Evolutionary conservation across 805 yeast species (phyloP).

Genomic region (Kockiozyma suomiensis): DNA sequence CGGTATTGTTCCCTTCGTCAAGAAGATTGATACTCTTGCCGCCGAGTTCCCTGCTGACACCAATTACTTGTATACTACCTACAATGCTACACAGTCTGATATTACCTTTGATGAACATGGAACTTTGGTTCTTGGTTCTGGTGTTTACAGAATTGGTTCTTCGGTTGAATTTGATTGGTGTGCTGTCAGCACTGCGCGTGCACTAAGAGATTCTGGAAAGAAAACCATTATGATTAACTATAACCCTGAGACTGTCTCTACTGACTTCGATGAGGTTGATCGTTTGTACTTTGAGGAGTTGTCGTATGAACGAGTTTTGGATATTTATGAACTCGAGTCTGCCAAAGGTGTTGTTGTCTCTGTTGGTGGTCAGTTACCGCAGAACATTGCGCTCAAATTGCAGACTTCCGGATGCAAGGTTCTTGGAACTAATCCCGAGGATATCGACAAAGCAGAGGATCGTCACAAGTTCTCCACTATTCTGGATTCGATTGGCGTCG

Average conservation of each 20-base stretch:
- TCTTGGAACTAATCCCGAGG: slow-evolving; percentile 91
- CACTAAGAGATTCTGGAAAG: slow-evolving; percentile 82
- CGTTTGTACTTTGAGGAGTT: slow-evolving; percentile 94
- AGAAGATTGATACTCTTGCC: slow-evolving; percentile 95
- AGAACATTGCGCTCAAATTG: slow-evolving; percentile 86
- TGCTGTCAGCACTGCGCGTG: slow-evolving; percentile 95
- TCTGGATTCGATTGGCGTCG: slow-evolving; percentile 87
- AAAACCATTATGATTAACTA: slow-evolving; percentile 95
- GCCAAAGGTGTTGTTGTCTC: slow-evolving; percentile 91
- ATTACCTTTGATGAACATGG: slow-evolving; percentile 86
- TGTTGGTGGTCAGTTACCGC: slow-evolving; percentile 98
- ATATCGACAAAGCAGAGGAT: slow-evolving; percentile 96
- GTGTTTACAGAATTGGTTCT: slow-evolving; percentile 97
- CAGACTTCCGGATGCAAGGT: slow-evolving; percentile 83
- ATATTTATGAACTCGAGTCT: slow-evolving; percentile 89
- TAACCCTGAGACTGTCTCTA: slow-evolving; percentile 97
- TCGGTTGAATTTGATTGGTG: slow-evolving; percentile 99
- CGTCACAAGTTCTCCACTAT: slow-evolving; percentile 96
- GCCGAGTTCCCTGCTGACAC: slow-evolving; percentile 99
- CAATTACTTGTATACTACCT: slow-evolving; percentile 92
- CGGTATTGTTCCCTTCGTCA: slow-evolving; percentile 88
- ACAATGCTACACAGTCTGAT: slow-evolving; percentile 86
- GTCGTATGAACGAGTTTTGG: slow-evolving; percentile 94
- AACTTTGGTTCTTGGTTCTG: slow-evolving; percentile 95
- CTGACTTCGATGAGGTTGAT: slow-evolving; percentile 98